Percentiles rank a stretch among this genome's conserved stretches.
Evolutionary conservation across 2,329 filamentous ascomycete species (phyloP).

Genomic region (Fusarium dlaminii): DNA sequence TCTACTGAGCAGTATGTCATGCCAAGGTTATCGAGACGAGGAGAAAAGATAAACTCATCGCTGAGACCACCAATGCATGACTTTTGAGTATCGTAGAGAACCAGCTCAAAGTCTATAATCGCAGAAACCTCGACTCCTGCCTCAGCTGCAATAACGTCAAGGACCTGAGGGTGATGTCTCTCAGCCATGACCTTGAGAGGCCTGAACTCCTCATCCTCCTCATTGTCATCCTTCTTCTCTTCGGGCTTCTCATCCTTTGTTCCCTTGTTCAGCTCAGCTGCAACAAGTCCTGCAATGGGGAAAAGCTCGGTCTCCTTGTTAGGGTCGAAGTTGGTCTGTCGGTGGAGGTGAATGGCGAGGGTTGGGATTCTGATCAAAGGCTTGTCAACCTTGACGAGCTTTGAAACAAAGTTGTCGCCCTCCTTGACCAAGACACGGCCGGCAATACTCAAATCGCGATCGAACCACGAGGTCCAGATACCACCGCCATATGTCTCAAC

Average conservation of each 20-base stretch:
- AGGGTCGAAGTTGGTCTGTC: conserved; percentile 85
- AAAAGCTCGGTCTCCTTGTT: conserved; percentile 98
- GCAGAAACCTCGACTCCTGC: conserved; percentile 75
- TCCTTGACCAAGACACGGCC: conserved; percentile 86
- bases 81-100: conserved; percentile 97
- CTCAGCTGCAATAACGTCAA: conserved; percentile 85
- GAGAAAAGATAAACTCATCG: conserved; percentile 95
- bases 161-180: conserved; percentile 87
- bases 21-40: conserved; percentile 93
- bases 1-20: conserved; percentile 95
- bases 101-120: conserved; percentile 91
- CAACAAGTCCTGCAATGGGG: conserved; percentile 88
- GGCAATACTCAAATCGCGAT: conserved; percentile 90
- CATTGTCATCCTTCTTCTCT: conserved; percentile 49
- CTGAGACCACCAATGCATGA: conserved; percentile 87
- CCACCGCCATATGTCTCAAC: conserved; percentile 98
- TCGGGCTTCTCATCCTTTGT: conserved; percentile 58
- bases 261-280: conserved; percentile 86
- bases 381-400: conserved; percentile 88
- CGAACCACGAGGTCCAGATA: conserved; percentile 98
- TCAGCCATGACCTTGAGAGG: conserved; percentile 81
- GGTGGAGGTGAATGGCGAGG: conserved; percentile 91
- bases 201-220: conserved; percentile 65
- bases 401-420: conserved; percentile 78
- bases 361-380: conserved; percentile 93